phyloP scores from a whole-genome alignment of 2,329 filamentous ascomycete genomes.

The Xylariales sp. region DNA sequence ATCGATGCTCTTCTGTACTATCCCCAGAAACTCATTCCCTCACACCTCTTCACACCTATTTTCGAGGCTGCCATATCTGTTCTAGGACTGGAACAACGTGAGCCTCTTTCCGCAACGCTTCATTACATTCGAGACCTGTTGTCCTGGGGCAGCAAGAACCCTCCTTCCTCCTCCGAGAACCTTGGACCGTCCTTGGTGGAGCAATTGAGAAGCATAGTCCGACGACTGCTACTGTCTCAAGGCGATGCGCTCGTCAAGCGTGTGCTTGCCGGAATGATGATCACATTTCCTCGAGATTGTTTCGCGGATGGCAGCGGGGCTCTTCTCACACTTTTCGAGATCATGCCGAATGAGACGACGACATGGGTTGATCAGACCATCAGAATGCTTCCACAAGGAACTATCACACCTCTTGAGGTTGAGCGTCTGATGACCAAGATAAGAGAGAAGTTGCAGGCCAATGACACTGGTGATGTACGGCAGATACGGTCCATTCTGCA shows the following conservation, averaged over 20 bases:
- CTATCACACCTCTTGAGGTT: slow-evolving; percentile 73
- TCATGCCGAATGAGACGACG: slow-evolving; percentile 75
- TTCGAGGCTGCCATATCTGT: slow-evolving; percentile 84
- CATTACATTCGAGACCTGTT: slow-evolving; percentile 91
- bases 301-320: slow-evolving; percentile 92
- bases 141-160: slow-evolving; percentile 77
- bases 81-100: slow-evolving; percentile 82
- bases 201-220: slow-evolving; percentile 69
- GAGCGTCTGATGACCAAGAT: slow-evolving; percentile 78
- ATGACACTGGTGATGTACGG: slow-evolving; percentile 56
- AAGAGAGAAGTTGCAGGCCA: slow-evolving; percentile 66
- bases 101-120: slow-evolving; percentile 84
- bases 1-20: slow-evolving; percentile 93
- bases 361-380: slow-evolving; percentile 82
- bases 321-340: slow-evolving; percentile 82
- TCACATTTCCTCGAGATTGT: slow-evolving; percentile 92
- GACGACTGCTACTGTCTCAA: slow-evolving; percentile 62
- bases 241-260: slow-evolving; percentile 81
- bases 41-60: slow-evolving; percentile 73
- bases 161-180: slow-evolving; percentile 52
- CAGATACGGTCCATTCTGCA: slow-evolving; percentile 83
- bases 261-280: slow-evolving; percentile 97
- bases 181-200: slow-evolving; percentile 56
- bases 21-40: slow-evolving; percentile 76
- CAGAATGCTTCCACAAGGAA: slow-evolving; percentile 75